Evolutionary conservation across 2,329 filamentous ascomycete species (phyloP).

Genomic region (Amylocarpus encephaloides): DNA sequence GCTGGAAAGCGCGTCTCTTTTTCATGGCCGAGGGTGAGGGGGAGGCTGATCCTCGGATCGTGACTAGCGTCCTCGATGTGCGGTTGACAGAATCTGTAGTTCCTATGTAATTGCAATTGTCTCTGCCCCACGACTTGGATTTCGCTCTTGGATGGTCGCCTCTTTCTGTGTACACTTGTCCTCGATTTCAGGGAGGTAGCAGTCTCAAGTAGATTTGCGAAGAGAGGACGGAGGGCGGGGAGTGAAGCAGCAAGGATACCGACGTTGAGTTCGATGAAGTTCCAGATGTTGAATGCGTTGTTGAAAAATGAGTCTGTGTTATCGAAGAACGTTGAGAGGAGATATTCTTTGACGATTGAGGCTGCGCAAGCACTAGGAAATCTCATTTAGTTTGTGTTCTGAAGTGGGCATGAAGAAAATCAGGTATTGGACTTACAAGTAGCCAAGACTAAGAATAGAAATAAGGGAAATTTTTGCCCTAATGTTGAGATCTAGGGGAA

Average conservation of each 20-base stretch:
- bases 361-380: slow-evolving; percentile 35
- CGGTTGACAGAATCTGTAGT: neutral
- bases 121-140: neutral
- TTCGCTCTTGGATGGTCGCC: neutral
- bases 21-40: neutral
- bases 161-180: neutral
- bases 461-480: slow-evolving; percentile 37
- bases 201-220: slow-evolving; percentile 32
- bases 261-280: slow-evolving; percentile 38
- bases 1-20: neutral
- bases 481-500: slow-evolving; percentile 36
- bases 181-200: neutral
- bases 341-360: slow-evolving; percentile 37
- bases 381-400: neutral
- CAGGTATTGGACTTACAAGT: slow-evolving; percentile 16
- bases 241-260: slow-evolving; percentile 40
- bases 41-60: neutral
- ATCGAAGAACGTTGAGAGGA: slow-evolving; percentile 34
- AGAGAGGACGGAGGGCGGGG: slow-evolving; percentile 37
- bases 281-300: slow-evolving; percentile 38
- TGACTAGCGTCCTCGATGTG: neutral
- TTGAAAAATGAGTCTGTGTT: slow-evolving; percentile 32
- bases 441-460: slow-evolving; percentile 22
- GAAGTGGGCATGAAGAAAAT: neutral
- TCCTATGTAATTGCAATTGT: neutral